Evolutionary conservation across 176 grass and related monocot genomes (phyloP), one percentile per base, ranked within the genome.

Genomic region (Oryza meyeriana): DNA sequence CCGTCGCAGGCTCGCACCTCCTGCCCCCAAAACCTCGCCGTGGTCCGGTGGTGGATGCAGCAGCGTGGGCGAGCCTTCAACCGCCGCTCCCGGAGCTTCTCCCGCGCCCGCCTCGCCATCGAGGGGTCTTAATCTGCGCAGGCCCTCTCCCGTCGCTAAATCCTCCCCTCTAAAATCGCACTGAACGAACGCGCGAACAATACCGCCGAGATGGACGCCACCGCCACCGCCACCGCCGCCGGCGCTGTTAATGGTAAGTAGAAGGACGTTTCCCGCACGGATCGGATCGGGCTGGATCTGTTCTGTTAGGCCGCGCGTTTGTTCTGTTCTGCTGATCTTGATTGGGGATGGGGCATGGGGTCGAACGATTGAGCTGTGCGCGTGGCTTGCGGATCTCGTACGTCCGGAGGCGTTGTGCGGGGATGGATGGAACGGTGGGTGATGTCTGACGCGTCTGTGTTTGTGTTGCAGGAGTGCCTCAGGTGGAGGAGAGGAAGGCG

Each of bases 11-110:
- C 5, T 70, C 48, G 17, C 57, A 10, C 40, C 8, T 33, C 36
- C 48, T 41, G n/a, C 65, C 68, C 77, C 11, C 27, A 13, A 52
- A 25, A 2, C 72, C 58, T 44, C 65, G 78, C 36, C 83, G 65
- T 7, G 55, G 58, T 91, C 52, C 47, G 76, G 76, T 71, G n/a
- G 81, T 93, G 76, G 84, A 98, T 98, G 96, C 82, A 90, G 84
- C 92, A 71, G 81, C 92, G 81, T 1, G 96, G 96, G 28, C 69
- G 84, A 52, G 47, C 84, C 1, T 72, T 75, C 83, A 89, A 98
- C 78, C 79, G 96, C 74, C 89, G 90, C 63, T 98, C 96, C 71
- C 88, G 96, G 79, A 95, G 96, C 85, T 98, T 98, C 88, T 95
- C 93, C 50, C 85, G 96, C 74, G 78, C 90, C 74, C 96, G 96